Evolutionary conservation across 2,329 filamentous ascomycete genomes (phyloP), one percentile per base, ranked within the genome.

Genomic region (Eutypella sp.): DNA sequence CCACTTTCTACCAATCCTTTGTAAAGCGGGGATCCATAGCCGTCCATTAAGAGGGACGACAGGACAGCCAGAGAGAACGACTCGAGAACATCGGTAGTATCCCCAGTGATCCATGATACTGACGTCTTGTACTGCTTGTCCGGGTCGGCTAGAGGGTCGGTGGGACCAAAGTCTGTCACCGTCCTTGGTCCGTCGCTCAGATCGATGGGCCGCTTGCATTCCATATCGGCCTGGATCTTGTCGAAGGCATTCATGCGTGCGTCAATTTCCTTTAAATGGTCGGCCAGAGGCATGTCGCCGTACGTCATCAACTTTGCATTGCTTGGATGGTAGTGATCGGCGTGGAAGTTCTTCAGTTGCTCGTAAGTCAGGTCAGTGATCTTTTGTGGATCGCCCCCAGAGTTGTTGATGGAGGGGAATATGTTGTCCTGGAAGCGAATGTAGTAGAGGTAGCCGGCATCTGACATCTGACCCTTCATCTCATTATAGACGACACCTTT

Each of bases 391-490:
- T 99, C 93, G 45, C 93, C 93, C 27, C 93, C 93, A 1, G 92
- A 97, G 70, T 99, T 97, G 70, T 99, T 87, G 65, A 99, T 86
- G 31, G 86, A 85, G 0, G 93, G 93, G 62, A 95, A 93, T 44
- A 99, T 89, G 63, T 93, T 86, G 58, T 97, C 90, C 62, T 95
- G 89, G 67, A 95, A 99, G 44, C 86, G 81, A 55, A 96, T 95
- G 66, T 96, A 97, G 72, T 89, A 99, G 1, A 97, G 74, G 60
- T 99, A 99, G 55, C 89, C 89, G 6, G 92, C 90, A 65, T 99
- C 93, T 2, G 93, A 97, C 84, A 97, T 95, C 63, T 96, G 91
- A 0, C 93, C 93, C 70, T 99, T 99, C 93, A 99, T 99, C 71
- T 99, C 93, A 60, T 99, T 99, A 71, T 97, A 97, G 1, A 97